Percentiles rank a stretch among this genome's conserved stretches.
phyloP scores from a whole-genome alignment of 768 basidiomycete genomes.

The Boletus sp. region DNA sequence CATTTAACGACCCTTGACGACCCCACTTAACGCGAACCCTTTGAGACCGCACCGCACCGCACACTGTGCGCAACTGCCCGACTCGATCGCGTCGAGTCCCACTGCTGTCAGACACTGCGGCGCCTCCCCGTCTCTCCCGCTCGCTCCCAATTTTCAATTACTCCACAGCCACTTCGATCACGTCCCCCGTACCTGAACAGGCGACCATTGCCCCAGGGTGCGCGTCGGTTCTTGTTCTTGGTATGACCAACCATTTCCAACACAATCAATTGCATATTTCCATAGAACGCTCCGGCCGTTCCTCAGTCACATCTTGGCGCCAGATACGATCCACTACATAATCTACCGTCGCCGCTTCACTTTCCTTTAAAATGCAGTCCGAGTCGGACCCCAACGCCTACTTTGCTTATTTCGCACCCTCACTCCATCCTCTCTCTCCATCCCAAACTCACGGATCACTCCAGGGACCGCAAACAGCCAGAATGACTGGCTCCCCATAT shows the following conservation, averaged over 20 bases:
- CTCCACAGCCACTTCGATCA: conserved; percentile 34
- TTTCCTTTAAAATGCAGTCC: conserved; percentile 31
- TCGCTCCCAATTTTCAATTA: conserved; percentile 28
- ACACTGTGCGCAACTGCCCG: no score
- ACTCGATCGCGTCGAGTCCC: conserved; percentile 3
- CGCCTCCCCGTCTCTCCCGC: conserved; percentile 22
- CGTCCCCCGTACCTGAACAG: conserved; percentile 29
- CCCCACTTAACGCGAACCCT: no score
- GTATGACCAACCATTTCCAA: conserved; percentile 36
- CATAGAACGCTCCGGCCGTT: conserved; percentile 31
- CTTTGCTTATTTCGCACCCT: conserved; percentile 23
- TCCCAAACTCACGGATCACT: background rate
- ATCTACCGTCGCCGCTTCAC: no score
- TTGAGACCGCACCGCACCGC: no score
- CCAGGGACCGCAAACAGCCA: conserved; percentile 14
- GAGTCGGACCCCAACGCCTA: conserved; percentile 19
- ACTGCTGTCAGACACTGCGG: conserved; percentile 3
- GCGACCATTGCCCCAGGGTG: conserved; percentile 26
- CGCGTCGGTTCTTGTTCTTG: conserved; percentile 29
- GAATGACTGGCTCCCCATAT: conserved; percentile 26
- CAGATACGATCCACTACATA: conserved; percentile 21
- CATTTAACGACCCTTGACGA: conserved; percentile 32
- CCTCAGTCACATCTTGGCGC: conserved; percentile 21
- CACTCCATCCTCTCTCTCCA: conserved; percentile 14
- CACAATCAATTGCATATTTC: conserved; percentile 34